A percentile compares a stretch with the other conserved stretches of the same genome.
phyloP scores from a whole-genome alignment of 2,329 filamentous ascomycete genomes.

The Tolypocladium inflatum region DNA sequence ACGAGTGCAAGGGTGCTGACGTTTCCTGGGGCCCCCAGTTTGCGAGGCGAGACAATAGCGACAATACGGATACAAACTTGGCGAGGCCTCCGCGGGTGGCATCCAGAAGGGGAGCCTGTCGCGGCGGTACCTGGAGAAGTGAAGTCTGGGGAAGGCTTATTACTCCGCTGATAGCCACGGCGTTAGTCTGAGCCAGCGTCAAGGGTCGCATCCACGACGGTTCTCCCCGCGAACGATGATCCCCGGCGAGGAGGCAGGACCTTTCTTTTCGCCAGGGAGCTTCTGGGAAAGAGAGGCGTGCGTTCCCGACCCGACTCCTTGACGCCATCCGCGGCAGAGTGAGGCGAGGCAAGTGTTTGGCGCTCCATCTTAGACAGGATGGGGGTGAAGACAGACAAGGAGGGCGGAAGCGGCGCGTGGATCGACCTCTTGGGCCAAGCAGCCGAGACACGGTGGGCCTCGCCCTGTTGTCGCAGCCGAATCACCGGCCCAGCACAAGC shows the following conservation, averaged over 20 bases:
- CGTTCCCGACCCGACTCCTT: not conserved
- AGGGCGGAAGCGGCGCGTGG: not conserved
- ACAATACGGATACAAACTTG: not conserved
- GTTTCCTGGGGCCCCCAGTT: constrained; percentile 6
- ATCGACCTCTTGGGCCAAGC: not conserved
- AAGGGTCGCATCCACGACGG: no score
- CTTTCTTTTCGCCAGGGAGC: not conserved
- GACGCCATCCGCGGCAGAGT: not conserved
- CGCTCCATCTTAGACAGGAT: not conserved
- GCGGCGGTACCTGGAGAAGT: not conserved
- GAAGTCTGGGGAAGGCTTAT: not conserved
- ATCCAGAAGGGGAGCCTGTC: not conserved
- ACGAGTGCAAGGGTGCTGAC: not conserved
- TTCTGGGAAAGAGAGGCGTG: not conserved
- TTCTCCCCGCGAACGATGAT: no score
- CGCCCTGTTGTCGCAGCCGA: not conserved
- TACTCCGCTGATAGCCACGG: not conserved
- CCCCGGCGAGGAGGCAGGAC: no score
- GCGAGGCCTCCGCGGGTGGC: not conserved
- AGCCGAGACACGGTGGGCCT: not conserved
- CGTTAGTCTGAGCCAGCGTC: not conserved
- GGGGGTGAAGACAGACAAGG: not conserved
- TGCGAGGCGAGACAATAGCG: not conserved
- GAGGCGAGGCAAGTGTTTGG: not conserved
- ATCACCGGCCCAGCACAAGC: not conserved